phyloP scores from a whole-genome alignment of 1,284 basidiomycete genomes.

The Flammula alnicola region DNA sequence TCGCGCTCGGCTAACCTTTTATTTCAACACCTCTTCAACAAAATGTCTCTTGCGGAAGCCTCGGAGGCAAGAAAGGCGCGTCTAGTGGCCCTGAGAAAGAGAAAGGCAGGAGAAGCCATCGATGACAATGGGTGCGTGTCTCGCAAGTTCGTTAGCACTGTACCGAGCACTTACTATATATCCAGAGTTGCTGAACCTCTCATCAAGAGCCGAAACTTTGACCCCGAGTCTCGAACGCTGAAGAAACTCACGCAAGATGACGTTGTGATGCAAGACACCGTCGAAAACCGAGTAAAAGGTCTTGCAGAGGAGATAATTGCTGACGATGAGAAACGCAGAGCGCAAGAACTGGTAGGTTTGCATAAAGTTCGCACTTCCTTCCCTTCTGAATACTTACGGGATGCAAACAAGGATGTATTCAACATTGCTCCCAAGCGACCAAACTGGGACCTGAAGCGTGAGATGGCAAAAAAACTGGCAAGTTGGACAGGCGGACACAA shows the following conservation, averaged over 20 bases:
- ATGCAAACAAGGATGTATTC: constrained; percentile 70
- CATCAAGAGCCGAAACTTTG: constrained; percentile 84
- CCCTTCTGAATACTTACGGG: constrained; percentile 3
- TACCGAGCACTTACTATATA: neutral
- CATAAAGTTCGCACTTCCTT: constrained; percentile 2
- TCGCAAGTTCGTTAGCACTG: neutral
- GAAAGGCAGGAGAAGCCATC: constrained; percentile 67
- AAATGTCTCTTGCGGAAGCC: constrained; percentile 83
- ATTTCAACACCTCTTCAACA: constrained; percentile 5
- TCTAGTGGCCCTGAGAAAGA: constrained; percentile 78
- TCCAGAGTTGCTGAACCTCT: constrained; percentile 48
- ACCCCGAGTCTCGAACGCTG: constrained; percentile 80
- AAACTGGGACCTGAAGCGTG: constrained; percentile 97
- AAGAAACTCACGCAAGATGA: constrained; percentile 64
- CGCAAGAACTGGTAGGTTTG: constrained; percentile 82
- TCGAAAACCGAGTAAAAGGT: constrained; percentile 86
- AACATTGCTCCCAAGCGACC: constrained; percentile 96
- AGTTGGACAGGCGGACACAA: constrained; percentile 89
- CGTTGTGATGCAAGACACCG: constrained; percentile 76
- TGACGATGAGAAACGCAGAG: constrained; percentile 84
- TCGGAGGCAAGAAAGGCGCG: constrained; percentile 88
- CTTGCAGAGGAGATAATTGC: constrained; percentile 83
- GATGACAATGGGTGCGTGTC: constrained; percentile 42
- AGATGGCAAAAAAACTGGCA: constrained; percentile 90
- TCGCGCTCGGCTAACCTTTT: neutral